Percentiles rank a stretch among this genome's conserved stretches.
phyloP scores from a whole-genome alignment of 139 green algal species.

The Coelastrella sp. region DNA sequence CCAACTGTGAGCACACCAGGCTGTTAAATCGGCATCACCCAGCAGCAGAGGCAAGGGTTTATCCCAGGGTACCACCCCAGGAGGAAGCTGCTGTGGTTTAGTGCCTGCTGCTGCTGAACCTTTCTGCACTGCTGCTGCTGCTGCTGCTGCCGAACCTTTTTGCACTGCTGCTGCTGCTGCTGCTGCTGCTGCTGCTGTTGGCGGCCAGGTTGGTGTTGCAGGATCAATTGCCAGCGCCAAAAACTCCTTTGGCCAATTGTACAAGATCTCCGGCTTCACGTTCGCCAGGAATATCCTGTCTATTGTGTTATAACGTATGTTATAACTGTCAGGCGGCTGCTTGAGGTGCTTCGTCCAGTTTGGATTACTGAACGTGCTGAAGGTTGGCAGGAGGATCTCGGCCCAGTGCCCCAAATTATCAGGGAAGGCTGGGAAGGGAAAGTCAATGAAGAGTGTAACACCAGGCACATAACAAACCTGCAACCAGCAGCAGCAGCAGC shows the following conservation, averaged over 20 bases:
- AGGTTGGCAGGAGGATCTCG: constrained; percentile 66
- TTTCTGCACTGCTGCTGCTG: not conserved
- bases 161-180: not conserved
- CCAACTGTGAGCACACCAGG: constrained; percentile 58
- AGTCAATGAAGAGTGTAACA: constrained; percentile 78
- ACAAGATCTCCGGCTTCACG: constrained; percentile 52
- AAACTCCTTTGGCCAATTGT: constrained; percentile 75
- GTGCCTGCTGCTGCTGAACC: not conserved
- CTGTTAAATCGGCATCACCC: not conserved
- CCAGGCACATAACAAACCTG: constrained; percentile 58
- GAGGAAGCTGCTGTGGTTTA: not conserved
- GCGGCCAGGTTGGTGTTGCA: not conserved
- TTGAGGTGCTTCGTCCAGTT: not conserved
- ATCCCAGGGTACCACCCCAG: constrained; percentile 4
- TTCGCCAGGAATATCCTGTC: constrained; percentile 61
- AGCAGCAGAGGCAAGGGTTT: constrained; percentile 27
- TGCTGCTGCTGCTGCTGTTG: not conserved
- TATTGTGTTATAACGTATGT: constrained; percentile 31
- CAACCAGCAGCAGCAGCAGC: not conserved
- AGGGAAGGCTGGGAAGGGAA: constrained; percentile 73
- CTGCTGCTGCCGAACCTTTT: not conserved
- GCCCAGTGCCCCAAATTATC: constrained; percentile 86
- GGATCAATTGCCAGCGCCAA: constrained; percentile 60
- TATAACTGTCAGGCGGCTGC: not conserved
- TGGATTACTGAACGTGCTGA: constrained; percentile 47